Evolutionary conservation across 495 filamentous ascomycete genomes (phyloP), one percentile per base, ranked within the genome.

Genomic region (Clavariopsis aquatica): DNA sequence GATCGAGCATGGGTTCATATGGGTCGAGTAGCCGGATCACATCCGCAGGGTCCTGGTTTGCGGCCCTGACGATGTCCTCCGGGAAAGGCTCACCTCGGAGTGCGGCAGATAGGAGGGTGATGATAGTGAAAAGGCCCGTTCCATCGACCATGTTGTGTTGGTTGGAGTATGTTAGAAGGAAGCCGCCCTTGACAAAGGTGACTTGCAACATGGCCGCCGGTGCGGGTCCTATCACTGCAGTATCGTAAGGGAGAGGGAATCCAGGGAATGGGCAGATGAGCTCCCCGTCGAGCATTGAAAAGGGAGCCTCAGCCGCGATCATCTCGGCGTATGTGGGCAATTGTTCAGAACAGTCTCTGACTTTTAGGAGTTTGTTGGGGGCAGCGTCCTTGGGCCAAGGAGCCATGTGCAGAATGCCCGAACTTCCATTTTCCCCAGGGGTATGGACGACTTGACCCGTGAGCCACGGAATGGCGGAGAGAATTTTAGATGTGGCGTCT

Each of bases 61-160:
- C 77, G 22, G 72, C 56, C 23, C 65, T 62, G 31, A 76, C 62
- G 6, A 65, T 67, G n/a, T 34, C 59, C 2, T 2, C 26, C n/a
- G 49, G 49, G 28, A 62, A 49, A 0, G 63, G 12, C 2, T 71
- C 64, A 23, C 72, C 71, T 1, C 65, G 63, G 20, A 80, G 66
- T 0, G 61, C 68, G 1, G 43, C 73, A 0, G 78, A 70, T 1
- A 82, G 53, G 13, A 81, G 60, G 0, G 71, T 63, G 19, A 74
- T 58, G 51, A 78, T 65, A 23, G 75, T 70, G 54, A 76, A 72
- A 41, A 76, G 68, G 0, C 79, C 78, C 1, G 66, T 73, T 1
- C 69, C 76, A 43, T 81, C 78, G 22, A 75, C 63, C 49, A 78
- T 73, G 45, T 79, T 80, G 68, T 82, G 79, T 51, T 81, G 76